These are phyloP conservation scores for Conoideocrella luteorostrata DNA, from an alignment of 2,329 filamentous ascomycete genomes.

Conservation along the genomic window DNA sequence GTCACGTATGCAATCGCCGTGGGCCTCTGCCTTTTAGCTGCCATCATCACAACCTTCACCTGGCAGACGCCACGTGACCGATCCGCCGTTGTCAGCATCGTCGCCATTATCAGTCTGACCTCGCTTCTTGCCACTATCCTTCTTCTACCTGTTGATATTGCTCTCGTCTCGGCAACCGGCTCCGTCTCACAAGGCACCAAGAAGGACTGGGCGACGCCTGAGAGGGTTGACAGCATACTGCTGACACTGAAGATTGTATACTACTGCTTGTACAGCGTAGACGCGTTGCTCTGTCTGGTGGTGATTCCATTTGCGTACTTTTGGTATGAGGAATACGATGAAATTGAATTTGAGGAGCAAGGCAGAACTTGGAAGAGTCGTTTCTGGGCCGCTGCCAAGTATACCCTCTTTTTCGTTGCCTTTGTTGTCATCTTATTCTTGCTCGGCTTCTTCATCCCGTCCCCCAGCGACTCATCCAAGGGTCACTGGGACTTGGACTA, in stretches of 20 bases:
- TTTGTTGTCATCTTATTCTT: constrained; percentile 80
- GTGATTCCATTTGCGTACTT: constrained; percentile 96
- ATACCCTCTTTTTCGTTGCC: constrained; percentile 77
- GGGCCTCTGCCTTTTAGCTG: constrained; percentile 66
- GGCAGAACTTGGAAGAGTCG: constrained; percentile 64
- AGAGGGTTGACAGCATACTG: constrained; percentile 70
- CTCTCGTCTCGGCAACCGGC: constrained; percentile 84
- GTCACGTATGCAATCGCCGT: constrained; percentile 83
- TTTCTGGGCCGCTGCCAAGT: constrained; percentile 81
- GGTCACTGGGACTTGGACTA: constrained; percentile 77
- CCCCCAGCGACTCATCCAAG: constrained; percentile 59
- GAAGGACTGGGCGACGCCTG: constrained; percentile 90
- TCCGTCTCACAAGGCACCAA: constrained; percentile 69
- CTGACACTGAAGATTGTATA: constrained; percentile 82
- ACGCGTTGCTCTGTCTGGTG: constrained; percentile 81
- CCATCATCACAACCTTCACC: constrained; percentile 79
- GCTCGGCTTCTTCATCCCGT: constrained; percentile 88
- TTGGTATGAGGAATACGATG: constrained; percentile 95
- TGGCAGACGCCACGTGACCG: constrained; percentile 89
- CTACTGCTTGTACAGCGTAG: constrained; percentile 86
- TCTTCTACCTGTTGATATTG: constrained; percentile 90
- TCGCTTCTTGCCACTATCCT: constrained; percentile 86
- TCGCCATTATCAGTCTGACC: constrained; percentile 82
- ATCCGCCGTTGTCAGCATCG: constrained; percentile 70
- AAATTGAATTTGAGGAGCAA: constrained; percentile 79